Evolutionary conservation across 2,329 filamentous ascomycete species (phyloP).

Genomic region (Coniochaeta pulveracea): DNA sequence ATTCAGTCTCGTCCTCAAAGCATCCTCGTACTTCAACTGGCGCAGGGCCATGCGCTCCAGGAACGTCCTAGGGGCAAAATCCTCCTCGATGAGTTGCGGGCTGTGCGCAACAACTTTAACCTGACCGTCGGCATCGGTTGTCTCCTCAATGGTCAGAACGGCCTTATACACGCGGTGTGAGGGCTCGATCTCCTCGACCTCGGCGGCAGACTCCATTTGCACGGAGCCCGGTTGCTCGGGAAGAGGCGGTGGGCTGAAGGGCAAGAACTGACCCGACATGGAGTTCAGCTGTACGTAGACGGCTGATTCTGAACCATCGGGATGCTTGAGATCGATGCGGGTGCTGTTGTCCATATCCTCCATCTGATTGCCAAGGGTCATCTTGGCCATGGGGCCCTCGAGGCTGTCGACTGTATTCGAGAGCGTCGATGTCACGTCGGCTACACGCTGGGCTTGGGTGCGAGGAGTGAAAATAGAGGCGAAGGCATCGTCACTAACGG

Average conservation of each 20-base stretch:
- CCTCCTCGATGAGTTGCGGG: conserved; percentile 42
- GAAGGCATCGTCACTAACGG: conserved; percentile 64
- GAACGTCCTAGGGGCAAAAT: conserved; percentile 37
- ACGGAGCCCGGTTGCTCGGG: conserved; percentile 44
- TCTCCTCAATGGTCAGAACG: conserved; percentile 57
- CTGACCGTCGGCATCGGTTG: conserved; percentile 46
- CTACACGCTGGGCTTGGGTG: conserved; percentile 36
- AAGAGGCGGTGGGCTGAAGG: conserved; percentile 76
- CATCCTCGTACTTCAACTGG: conserved; percentile 47
- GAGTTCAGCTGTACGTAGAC: conserved; percentile 57
- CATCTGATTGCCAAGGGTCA: conserved; percentile 29
- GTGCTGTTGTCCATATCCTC: conserved; percentile 34
- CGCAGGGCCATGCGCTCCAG: conserved; percentile 59
- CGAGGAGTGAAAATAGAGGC: conserved; percentile 67
- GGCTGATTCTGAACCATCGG: conserved; percentile 45
- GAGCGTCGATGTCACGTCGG: conserved; percentile 57
- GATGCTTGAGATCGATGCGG: conserved; percentile 40
- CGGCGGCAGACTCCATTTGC: conserved; percentile 16
- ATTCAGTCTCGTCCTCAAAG: conserved; percentile 32
- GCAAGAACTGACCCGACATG: conserved; percentile 59
- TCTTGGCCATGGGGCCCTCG: conserved; percentile 43
- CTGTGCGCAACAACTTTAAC: conserved; percentile 50
- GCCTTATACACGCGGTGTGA: conserved; percentile 50
- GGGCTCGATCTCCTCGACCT: conserved; percentile 21
- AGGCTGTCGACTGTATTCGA: conserved; percentile 47